A percentile compares a stretch with the other conserved stretches of the same genome.
Evolutionary conservation across 352 stramenopile species (phyloP).

Genomic region (Phytophthora agathidicida): DNA sequence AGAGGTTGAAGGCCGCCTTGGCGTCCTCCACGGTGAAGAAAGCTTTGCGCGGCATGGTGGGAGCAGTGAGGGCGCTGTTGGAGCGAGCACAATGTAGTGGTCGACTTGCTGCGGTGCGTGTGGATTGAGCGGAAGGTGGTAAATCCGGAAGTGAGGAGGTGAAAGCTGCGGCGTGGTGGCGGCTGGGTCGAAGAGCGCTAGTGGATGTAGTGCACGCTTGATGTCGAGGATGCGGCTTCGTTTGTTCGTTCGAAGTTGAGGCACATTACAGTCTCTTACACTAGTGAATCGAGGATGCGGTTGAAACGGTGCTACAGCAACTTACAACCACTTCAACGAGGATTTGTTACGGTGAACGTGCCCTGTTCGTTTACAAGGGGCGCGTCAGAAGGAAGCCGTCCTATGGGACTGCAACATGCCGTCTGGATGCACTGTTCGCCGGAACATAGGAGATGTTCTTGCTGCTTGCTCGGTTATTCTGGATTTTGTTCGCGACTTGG

Average conservation of each 20-base stretch:
- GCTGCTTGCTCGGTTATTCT: no score
- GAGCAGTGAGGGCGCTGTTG: no score
- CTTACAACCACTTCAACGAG: no score
- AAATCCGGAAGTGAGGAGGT: slow-evolving; percentile 6
- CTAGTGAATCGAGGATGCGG: no score
- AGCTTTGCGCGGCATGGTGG: neutral
- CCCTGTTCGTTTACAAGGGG: neutral
- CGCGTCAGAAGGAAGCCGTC: neutral
- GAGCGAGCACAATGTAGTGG: no score
- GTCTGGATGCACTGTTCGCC: neutral
- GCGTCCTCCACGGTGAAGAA: slow-evolving; percentile 40
- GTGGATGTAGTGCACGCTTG: neutral
- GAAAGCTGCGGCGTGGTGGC: neutral
- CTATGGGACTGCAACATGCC: neutral
- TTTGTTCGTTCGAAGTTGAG: neutral
- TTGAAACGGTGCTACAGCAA: neutral
- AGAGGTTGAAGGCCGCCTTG: slow-evolving; percentile 49
- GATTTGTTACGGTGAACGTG: slow-evolving; percentile 2
- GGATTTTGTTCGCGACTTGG: neutral
- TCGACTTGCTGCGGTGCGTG: neutral
- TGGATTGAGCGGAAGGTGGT: slow-evolving; percentile 27
- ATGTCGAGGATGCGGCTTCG: neutral
- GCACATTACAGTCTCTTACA: no score
- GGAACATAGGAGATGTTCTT: neutral
- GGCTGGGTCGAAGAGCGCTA: neutral